These are phyloP conservation scores for Fennellomyces sp. DNA, from an alignment of 371 early-diverging fungal genomes.

Conservation along the genomic window DNA sequence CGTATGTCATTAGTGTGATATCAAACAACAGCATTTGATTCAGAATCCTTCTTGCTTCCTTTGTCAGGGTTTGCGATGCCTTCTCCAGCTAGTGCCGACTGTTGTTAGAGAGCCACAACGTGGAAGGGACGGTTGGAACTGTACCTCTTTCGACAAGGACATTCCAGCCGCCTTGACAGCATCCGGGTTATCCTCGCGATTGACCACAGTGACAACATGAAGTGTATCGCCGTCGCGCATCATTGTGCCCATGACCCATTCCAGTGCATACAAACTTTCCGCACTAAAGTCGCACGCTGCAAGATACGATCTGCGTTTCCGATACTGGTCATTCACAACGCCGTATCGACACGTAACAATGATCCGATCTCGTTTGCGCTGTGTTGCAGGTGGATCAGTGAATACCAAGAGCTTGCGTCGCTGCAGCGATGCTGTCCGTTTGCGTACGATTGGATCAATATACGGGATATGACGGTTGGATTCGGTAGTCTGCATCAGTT, in stretches of 20 bases:
- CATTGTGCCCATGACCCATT: slow-evolving; percentile 63
- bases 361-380: slow-evolving; percentile 22
- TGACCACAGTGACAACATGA: slow-evolving; percentile 49
- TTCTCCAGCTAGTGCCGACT: neutral
- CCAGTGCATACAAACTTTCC: slow-evolving; percentile 46
- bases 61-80: slow-evolving; percentile 17
- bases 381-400: slow-evolving; percentile 12
- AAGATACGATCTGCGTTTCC: slow-evolving; percentile 27
- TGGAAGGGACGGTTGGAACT: neutral
- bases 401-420: slow-evolving; percentile 17
- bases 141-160: neutral
- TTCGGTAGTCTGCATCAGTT: slow-evolving; percentile 35
- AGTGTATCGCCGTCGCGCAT: slow-evolving; percentile 59
- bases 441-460: neutral
- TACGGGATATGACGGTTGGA: slow-evolving; percentile 33
- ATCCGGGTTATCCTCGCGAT: slow-evolving; percentile 31
- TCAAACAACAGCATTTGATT: slow-evolving; percentile 49
- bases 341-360: slow-evolving; percentile 30
- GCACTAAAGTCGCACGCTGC: slow-evolving; percentile 51
- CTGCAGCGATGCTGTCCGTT: slow-evolving; percentile 1
- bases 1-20: slow-evolving; percentile 47
- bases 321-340: slow-evolving; percentile 1
- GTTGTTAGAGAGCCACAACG: too few species aligned
- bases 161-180: neutral
- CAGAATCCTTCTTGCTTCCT: slow-evolving; percentile 26